Evolutionary conservation across 352 stramenopile species (phyloP).

Genomic region (Globisporangium acanthophoron): DNA sequence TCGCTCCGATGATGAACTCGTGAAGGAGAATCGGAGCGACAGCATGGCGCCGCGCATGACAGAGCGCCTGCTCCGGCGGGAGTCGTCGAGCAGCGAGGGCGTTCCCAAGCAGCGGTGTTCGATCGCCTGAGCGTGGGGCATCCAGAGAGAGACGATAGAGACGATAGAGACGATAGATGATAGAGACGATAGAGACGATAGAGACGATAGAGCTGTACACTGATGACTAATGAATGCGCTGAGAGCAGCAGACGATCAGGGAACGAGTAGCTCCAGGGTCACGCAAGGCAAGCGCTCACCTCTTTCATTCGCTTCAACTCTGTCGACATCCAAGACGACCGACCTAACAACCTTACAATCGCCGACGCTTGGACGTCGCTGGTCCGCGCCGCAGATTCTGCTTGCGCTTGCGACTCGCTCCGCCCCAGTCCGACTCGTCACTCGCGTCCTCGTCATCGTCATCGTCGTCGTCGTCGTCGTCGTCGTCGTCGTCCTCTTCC

Average conservation of each 20-base stretch:
- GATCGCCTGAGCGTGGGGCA: neutral
- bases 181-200: too few relatives aligned
- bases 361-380: constrained; percentile 24
- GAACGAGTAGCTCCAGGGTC: too few relatives aligned
- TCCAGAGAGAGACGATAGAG: neutral
- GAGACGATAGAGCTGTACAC: too few relatives aligned
- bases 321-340: too few relatives aligned
- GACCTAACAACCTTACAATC: constrained; percentile 2
- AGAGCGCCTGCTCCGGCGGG: neutral
- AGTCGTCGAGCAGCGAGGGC: neutral
- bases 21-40: neutral
- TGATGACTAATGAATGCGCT: too few relatives aligned
- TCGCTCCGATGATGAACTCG: neutral
- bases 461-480: constrained; percentile 21
- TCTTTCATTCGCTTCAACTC: too few relatives aligned
- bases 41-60: neutral
- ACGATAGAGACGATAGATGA: too few relatives aligned
- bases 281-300: too few relatives aligned
- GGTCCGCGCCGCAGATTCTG: constrained; percentile 10
- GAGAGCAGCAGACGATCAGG: too few relatives aligned
- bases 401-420: constrained; percentile 23
- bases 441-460: constrained; percentile 21
- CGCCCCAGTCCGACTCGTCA: constrained; percentile 37
- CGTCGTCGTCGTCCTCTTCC: constrained; percentile 29
- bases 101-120: constrained; percentile 1